Percentiles rank a stretch among this genome's conserved stretches.
These are phyloP conservation scores for Penicillium taxi DNA, from an alignment of 495 filamentous ascomycete species.

Conservation along the genomic window DNA sequence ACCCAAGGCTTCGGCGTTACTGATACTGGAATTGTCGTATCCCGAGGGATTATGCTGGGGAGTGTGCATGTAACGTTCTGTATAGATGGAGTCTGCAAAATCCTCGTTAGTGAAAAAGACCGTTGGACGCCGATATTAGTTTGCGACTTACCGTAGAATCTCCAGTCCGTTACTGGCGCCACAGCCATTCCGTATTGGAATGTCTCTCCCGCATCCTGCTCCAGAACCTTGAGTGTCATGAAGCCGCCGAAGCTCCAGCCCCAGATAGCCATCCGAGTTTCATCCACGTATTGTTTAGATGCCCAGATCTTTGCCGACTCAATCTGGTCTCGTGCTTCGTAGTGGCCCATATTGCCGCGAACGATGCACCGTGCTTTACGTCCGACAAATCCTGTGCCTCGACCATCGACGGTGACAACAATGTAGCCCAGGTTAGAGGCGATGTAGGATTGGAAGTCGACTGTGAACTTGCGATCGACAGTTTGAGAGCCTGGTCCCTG, in stretches of 20 bases:
- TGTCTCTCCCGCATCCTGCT: constrained; percentile 78
- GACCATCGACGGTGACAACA: constrained; percentile 88
- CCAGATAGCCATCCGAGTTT: constrained; percentile 81
- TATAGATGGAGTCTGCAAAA: constrained; percentile 75
- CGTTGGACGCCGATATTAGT: neutral
- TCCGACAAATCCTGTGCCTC: constrained; percentile 87
- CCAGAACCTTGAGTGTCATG: constrained; percentile 92
- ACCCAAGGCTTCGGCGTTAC: constrained; percentile 57
- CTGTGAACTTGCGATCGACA: constrained; percentile 69
- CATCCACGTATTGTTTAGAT: constrained; percentile 74
- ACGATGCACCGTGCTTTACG: constrained; percentile 74
- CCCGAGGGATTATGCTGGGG: constrained; percentile 72
- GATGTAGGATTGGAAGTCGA: constrained; percentile 89
- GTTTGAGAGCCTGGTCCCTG: constrained; percentile 83
- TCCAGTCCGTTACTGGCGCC: constrained; percentile 95
- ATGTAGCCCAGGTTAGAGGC: constrained; percentile 85
- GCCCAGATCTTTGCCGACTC: constrained; percentile 82
- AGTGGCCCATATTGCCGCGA: constrained; percentile 74
- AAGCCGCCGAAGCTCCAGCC: constrained; percentile 98
- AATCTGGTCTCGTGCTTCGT: constrained; percentile 86
- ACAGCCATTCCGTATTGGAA: constrained; percentile 98
- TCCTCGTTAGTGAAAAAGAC: neutral
- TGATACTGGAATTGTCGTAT: constrained; percentile 68
- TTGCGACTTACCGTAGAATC: constrained; percentile 60
- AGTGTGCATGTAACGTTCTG: constrained; percentile 91